phyloP scores from a whole-genome alignment of 495 filamentous ascomycete genomes.

The Niebla homalea region DNA sequence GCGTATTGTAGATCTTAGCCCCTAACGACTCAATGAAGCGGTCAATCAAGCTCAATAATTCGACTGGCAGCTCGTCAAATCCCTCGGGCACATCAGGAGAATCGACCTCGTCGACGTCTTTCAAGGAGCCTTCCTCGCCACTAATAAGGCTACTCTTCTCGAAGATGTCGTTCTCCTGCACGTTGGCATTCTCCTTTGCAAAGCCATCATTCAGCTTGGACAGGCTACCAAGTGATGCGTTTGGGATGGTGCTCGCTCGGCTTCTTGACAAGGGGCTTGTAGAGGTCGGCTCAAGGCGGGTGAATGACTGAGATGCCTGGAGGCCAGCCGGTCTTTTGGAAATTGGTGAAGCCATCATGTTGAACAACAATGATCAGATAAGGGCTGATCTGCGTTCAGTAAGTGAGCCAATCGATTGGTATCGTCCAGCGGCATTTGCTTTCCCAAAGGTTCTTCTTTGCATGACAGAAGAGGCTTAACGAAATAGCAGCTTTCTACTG shows the following conservation, averaged over 20 bases:
- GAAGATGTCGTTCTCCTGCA: slow-evolving; percentile 26
- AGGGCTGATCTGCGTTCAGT: too few species aligned
- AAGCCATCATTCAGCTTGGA: slow-evolving; percentile 15
- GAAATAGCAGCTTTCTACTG: too few species aligned
- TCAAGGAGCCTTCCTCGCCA: slow-evolving; percentile 4
- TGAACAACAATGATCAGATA: too few species aligned
- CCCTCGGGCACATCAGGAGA: slow-evolving; percentile 29
- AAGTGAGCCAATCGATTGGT: too few species aligned
- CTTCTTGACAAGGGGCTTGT: slow-evolving; percentile 37
- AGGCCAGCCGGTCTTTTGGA: slow-evolving; percentile 1
- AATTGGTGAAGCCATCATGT: too few species aligned
- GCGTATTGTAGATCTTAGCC: slow-evolving; percentile 73
- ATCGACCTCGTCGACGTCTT: slow-evolving; percentile 12
- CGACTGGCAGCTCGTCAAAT: slow-evolving; percentile 75
- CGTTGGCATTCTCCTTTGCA: slow-evolving; percentile 5
- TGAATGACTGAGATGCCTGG: slow-evolving; percentile 21
- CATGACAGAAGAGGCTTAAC: too few species aligned
- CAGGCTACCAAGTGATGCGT: slow-evolving; percentile 31
- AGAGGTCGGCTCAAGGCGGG: slow-evolving; percentile 27
- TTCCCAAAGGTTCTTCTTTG: too few species aligned
- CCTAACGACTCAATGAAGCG: slow-evolving; percentile 85
- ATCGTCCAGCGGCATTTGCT: too few species aligned
- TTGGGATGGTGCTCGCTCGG: slow-evolving; percentile 52
- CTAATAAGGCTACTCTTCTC: slow-evolving; percentile 14
- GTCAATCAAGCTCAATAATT: slow-evolving; percentile 79